These are phyloP conservation scores for Gloeopeniophorella convolvens DNA, from an alignment of 768 basidiomycete genomes.

Conservation along the genomic window DNA sequence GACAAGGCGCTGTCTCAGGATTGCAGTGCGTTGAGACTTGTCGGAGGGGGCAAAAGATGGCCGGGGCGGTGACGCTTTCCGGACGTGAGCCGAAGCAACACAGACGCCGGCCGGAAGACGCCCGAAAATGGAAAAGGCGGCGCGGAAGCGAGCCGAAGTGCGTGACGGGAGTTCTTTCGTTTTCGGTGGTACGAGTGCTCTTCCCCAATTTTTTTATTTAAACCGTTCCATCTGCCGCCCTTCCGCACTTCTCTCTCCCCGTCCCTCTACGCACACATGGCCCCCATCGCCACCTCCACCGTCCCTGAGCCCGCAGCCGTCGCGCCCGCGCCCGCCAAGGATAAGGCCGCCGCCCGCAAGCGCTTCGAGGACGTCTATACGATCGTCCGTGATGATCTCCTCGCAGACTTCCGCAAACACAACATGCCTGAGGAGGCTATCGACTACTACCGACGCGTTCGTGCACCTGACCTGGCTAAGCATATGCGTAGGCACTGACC, in stretches of 20 bases:
- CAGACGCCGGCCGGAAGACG: no score
- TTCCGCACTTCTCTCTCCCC: not conserved
- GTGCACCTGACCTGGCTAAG: conserved; percentile 23
- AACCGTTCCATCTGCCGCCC: no score
- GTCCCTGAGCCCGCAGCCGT: not conserved
- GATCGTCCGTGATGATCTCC: conserved; percentile 68
- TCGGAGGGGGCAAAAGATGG: no score
- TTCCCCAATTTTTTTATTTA: no score
- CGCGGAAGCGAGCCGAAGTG: no score
- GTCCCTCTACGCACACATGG: not conserved
- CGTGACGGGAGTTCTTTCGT: no score
- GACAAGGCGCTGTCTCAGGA: no score
- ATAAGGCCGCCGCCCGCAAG: conserved; percentile 32
- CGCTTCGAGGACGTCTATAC: conserved; percentile 72
- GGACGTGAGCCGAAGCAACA: no score
- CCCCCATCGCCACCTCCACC: conserved; percentile 12
- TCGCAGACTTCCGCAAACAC: conserved; percentile 57
- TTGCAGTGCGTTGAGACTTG: no score
- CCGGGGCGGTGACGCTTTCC: no score
- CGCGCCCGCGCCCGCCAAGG: not conserved
- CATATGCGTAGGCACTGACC: conserved; percentile 1
- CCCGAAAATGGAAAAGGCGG: no score
- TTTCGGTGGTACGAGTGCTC: no score
- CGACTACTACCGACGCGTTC: conserved; percentile 77
- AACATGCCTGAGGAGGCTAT: conserved; percentile 81